phyloP scores from a whole-genome alignment of 768 basidiomycete species.

The Chalciporus chontae region DNA sequence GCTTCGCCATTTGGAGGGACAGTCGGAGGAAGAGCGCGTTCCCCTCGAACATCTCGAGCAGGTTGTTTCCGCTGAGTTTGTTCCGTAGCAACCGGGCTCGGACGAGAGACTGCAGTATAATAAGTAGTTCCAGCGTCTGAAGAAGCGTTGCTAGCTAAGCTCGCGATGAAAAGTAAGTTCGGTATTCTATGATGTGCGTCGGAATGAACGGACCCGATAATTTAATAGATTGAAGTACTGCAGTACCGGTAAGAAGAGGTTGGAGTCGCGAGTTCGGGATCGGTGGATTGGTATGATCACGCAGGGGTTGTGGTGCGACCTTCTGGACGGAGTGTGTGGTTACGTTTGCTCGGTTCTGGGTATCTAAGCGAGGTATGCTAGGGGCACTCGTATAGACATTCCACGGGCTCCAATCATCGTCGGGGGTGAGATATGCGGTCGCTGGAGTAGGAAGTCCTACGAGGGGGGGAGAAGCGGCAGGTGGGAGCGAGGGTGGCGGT shows the following conservation, averaged over 20 bases:
- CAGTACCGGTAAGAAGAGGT: background rate
- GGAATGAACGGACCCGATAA: conserved; percentile 16
- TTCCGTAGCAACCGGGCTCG: conserved; percentile 20
- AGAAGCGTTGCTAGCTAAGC: conserved; percentile 6
- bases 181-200: background rate
- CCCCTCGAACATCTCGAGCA: background rate
- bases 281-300: background rate
- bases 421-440: background rate
- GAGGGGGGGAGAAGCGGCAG: conserved; percentile 18
- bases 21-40: background rate
- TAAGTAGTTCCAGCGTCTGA: conserved; percentile 1
- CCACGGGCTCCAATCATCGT: conserved; percentile 28
- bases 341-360: background rate
- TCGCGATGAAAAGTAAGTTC: conserved; percentile 2
- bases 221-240: background rate
- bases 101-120: background rate
- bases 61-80: conserved; percentile 8
- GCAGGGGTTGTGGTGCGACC: background rate
- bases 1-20: conserved; percentile 9
- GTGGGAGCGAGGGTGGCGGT: background rate
- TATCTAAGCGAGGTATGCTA: conserved; percentile 4
- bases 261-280: too few relatives aligned
- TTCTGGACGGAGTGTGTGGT: background rate
- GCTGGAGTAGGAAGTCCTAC: background rate
- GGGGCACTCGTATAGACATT: background rate